phyloP scores from a whole-genome alignment of 1,284 basidiomycete genomes.

The Ganoderma resinaceum region DNA sequence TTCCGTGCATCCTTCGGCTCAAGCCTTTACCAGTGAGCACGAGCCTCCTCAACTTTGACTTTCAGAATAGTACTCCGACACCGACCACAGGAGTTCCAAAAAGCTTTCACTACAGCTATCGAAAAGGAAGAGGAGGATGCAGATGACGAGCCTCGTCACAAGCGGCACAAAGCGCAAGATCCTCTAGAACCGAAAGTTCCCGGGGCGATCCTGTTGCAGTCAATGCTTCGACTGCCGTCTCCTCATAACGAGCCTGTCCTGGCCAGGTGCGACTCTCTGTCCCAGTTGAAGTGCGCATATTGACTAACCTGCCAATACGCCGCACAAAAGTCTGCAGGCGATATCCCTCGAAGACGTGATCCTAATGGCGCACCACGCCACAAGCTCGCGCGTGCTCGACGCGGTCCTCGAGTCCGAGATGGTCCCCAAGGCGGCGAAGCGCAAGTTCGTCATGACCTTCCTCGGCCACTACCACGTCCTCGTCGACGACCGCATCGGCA shows the following conservation, averaged over 20 bases:
- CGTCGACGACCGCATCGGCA: constrained; percentile 88
- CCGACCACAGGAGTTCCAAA: constrained; percentile 46
- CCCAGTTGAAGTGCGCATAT: not conserved
- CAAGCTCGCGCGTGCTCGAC: constrained; percentile 86
- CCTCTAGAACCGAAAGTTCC: constrained; percentile 76
- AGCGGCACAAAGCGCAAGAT: constrained; percentile 38
- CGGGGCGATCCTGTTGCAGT: constrained; percentile 86
- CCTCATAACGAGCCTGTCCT: constrained; percentile 73
- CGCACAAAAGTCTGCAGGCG: constrained; percentile 39
- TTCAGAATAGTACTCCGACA: not conserved
- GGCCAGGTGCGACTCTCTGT: constrained; percentile 58
- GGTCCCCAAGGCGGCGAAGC: constrained; percentile 70
- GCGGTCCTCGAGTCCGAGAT: constrained; percentile 74
- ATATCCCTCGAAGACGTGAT: constrained; percentile 69
- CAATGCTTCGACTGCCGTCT: constrained; percentile 71
- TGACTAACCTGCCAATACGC: not conserved
- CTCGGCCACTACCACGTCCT: constrained; percentile 81
- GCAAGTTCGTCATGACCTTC: constrained; percentile 76
- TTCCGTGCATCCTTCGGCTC: constrained; percentile 58
- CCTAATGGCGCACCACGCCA: constrained; percentile 72
- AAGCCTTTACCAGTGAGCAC: constrained; percentile 42
- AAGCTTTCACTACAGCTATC: constrained; percentile 22
- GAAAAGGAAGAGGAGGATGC: constrained; percentile 20
- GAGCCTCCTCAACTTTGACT: too few species aligned
- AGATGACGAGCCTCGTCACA: constrained; percentile 22